A percentile compares a stretch with the other conserved stretches of the same genome.
phyloP scores from a whole-genome alignment of 495 filamentous ascomycete species.

The Talaromyces proteolyticus region DNA sequence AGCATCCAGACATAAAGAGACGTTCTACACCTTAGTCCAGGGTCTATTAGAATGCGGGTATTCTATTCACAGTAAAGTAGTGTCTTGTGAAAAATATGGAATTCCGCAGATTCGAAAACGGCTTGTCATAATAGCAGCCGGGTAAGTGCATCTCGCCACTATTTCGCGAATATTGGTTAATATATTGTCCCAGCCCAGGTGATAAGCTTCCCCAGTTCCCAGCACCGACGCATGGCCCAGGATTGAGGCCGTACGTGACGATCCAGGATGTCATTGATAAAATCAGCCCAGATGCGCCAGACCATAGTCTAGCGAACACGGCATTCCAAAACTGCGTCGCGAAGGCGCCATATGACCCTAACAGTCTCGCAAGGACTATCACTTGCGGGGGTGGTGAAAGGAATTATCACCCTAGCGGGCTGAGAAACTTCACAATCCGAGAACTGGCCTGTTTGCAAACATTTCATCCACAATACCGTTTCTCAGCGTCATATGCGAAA shows the following conservation, averaged over 20 bases:
- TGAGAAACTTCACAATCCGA: conserved; percentile 58
- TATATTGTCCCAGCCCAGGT: conserved; percentile 50
- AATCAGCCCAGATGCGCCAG: conserved; percentile 30
- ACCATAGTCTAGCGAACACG: conserved; percentile 38
- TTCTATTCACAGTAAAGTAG: conserved; percentile 55
- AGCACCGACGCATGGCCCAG: conserved; percentile 50
- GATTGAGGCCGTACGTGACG: conserved; percentile 27
- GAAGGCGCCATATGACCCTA: conserved; percentile 31
- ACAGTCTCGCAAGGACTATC: conserved; percentile 52
- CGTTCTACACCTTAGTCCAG: conserved; percentile 55
- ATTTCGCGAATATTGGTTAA: conserved; percentile 12
- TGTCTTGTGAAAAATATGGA: conserved; percentile 53
- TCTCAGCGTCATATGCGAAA: conserved; percentile 39
- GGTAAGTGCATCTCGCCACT: conserved; percentile 36
- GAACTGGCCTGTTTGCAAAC: conserved; percentile 75
- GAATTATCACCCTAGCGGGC: conserved; percentile 64
- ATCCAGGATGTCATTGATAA: conserved; percentile 40
- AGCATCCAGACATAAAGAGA: conserved; percentile 37
- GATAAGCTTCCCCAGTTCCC: conserved; percentile 70
- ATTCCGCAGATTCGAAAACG: conserved; percentile 55
- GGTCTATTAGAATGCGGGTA: conserved; percentile 63
- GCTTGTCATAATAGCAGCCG: conserved; percentile 73
- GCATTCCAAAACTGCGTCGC: conserved; percentile 14
- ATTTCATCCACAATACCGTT: conserved; percentile 63
- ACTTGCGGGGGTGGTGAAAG: conserved; percentile 63